Evolutionary conservation across 176 grass and related monocot species (phyloP).

Genomic region (Typha latifolia): DNA sequence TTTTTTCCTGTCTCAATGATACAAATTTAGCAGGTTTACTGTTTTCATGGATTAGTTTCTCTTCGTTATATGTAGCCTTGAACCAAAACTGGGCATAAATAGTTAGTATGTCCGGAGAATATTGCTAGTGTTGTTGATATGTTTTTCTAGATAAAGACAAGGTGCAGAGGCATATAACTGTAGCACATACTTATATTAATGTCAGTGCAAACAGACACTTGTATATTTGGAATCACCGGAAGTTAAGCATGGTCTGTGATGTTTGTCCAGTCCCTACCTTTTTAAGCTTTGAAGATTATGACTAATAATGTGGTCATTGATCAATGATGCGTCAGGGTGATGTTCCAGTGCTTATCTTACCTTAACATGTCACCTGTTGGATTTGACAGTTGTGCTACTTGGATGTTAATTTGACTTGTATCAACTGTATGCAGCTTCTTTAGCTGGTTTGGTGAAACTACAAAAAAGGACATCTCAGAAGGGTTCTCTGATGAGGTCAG

Average conservation of each 20-base stretch:
- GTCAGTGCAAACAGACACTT: background rate
- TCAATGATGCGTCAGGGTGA: background rate
- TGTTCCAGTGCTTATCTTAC: background rate
- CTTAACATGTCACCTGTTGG: background rate
- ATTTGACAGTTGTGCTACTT: background rate
- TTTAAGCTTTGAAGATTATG: background rate
- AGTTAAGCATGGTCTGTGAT: background rate
- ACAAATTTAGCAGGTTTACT: too few species aligned
- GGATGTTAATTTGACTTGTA: background rate
- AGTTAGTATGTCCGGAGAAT: too few species aligned
- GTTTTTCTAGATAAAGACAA: background rate
- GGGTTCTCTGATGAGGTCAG: conserved; percentile 14
- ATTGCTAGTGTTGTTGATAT: too few species aligned
- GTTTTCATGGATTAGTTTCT: too few species aligned
- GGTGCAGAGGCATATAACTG: background rate
- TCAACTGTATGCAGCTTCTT: conserved; percentile 31
- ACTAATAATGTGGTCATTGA: background rate
- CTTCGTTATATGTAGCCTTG: too few species aligned
- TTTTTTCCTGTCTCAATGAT: too few species aligned
- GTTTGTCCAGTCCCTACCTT: background rate
- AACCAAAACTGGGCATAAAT: too few species aligned
- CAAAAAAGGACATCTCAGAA: conserved; percentile 13
- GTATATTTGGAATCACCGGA: background rate
- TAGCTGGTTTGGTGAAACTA: conserved; percentile 27
- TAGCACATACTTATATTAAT: background rate